Evolutionary conservation across 106 monocot species (phyloP), one percentile per base, ranked within the genome.

Genomic region (Dendrobium nobile): DNA sequence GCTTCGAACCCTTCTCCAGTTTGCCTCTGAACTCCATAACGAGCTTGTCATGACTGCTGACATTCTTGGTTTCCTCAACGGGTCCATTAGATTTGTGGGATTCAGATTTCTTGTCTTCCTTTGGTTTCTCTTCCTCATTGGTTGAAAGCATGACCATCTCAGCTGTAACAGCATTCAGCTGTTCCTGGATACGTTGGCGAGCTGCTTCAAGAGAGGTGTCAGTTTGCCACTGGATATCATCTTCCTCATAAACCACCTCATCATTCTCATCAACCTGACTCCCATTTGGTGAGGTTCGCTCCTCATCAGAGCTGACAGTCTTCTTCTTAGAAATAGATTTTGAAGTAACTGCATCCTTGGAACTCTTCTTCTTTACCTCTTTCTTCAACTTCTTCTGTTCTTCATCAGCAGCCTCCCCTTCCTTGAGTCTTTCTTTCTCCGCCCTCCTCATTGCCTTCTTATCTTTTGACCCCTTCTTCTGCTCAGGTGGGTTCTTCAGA

Each of bases 61-160:
- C 16, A 3, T 16, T 51, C 51, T 51, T 51, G 51, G 13, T 13
- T 51, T 51, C 51, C 51, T 51, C 15, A 15, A 51, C 41, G 9
- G 76, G 3, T n/a, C 33, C 81, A 73, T 24, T 67, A 65, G 28
- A 40, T 24, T 42, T 68, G 26, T 9, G 20, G 4, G 37, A 43
- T 41, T 81, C 74, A 10, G 78, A 78, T 18, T 85, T 72, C 31
- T 65, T 79, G 54, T 37, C 16, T 44, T 85, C 55, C 67, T 75
- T 59, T 11, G 74, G 33, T 19, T 82, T 55, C 45, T 43, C 81
- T 18, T 31, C 55, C 22, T 47, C 75, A 2, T 33, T 87, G 19
- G 93, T 90, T 3, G 96, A 84, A 10, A 96, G 89, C 84, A 96
- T 90, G 8, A 93, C 93, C 93, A 93, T 93, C 72, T 90, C 90